Evolutionary conservation across 345 rosid genomes (phyloP), one percentile per base, ranked within the genome.

Genomic region (Ceriops zippeliana): DNA sequence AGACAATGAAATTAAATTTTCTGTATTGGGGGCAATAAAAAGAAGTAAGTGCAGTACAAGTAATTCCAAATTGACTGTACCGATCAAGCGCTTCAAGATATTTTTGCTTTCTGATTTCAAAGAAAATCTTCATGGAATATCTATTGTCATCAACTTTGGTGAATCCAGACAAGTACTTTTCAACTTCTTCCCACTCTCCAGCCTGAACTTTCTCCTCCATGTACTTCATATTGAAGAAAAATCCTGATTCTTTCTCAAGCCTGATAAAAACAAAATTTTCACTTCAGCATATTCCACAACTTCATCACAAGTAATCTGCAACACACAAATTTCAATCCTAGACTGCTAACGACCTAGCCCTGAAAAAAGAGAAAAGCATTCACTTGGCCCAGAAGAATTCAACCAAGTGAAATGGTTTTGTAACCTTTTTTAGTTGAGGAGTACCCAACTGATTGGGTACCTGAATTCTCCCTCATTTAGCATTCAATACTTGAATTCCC

Each of bases 61-160:
- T 7, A 32, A 60, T 24, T 49, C 31, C 30, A 75, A 56, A 11
- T 56, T 21, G 27, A 76, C 8, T 61, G 58, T 80, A 90, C 96
- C 88, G 78, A 78, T 90, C 96, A 56, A 90, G 91, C 4, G 96
- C 96, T 78, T 90, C 96, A 16, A 90, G 90, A 81, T 90, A 90
- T 80, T 90, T 90, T 62, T 90, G 96, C 87, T 90, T 88, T 82
- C 93, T 83, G 71, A 90, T 90, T 78, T 90, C 96, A 71, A 90
- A 90, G 76, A 90, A 90, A 72, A 90, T 90, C 80, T 90, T 90
- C 93, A 87, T 87, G 13, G 96, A 90, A 78, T 84, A 86, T 60
- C 89, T 72, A 73, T 87, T 87, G 74, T 87, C 91, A 6, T 87
- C 89, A 7, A 87, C 89, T 82, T 87, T 87, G 21, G 91, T 87